Evolutionary conservation across 2,329 filamentous ascomycete genomes (phyloP), one percentile per base, ranked within the genome.

Genomic region (Colletotrichum limetticola): DNA sequence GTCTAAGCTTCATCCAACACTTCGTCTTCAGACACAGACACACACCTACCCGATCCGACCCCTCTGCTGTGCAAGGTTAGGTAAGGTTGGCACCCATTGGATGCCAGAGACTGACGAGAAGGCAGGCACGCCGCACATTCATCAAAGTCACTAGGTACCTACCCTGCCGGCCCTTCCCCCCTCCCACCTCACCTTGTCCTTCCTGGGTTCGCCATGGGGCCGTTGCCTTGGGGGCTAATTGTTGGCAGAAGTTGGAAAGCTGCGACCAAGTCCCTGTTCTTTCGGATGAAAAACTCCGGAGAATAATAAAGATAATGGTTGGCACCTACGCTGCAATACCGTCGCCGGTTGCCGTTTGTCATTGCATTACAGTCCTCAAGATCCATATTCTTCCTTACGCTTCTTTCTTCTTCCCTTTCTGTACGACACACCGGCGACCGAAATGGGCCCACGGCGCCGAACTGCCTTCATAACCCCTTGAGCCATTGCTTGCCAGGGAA

Each of bases 281-380:
- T 61, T 66, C 71, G 71, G 71, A 72, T 64, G 22, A 73, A 66
- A 73, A 35, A 46, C 60, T 73, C 71, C 71, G 67, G 37, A 42
- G 14, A 42, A 6, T 19, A 42, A 42, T 42, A 19, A 42, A 3
- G 14, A 7, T 19, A 42, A 42, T 42, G 37, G 37, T 16, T 19
- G 37, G 37, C 14, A 19, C 14, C 16, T 7, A 19, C 37, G 14
- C 14, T 42, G 19, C 37, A 7, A 42, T 42, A 16, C 16, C 5
- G 37, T 42, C 37, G 37, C 14, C 37, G 37, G 5, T 42, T 42
- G 37, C 14, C 16, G 37, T 42, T 49, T 11, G 42, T 49, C 42
- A 49, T n/a, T n/a, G 6, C 19, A n/a, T 22, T n/a, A 9, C 42
- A 49, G 42, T 49, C 7, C 19, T 49, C 42, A n/a, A n/a, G 16